Evolutionary conservation across 2,329 filamentous ascomycete genomes (phyloP).

Genomic region (Colletotrichum sp.): DNA sequence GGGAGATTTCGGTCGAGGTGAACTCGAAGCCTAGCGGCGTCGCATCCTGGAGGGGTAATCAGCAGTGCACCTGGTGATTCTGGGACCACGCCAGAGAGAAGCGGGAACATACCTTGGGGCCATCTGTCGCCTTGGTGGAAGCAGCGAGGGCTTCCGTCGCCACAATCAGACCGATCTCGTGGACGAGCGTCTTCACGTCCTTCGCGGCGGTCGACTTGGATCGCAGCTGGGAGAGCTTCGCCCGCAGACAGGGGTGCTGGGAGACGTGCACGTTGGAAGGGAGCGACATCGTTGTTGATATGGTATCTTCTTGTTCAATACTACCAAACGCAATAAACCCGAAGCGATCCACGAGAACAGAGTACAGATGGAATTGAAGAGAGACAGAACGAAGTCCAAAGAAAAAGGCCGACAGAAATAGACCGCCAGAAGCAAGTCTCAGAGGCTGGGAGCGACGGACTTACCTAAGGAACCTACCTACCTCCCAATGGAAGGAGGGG

Average conservation of each 20-base stretch:
- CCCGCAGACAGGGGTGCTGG: constrained; percentile 81
- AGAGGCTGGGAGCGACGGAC: background rate
- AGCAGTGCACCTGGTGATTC: background rate
- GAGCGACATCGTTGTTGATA: constrained; percentile 43
- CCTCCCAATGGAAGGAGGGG: constrained; percentile 3
- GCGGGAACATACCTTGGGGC: constrained; percentile 62
- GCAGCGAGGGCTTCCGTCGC: constrained; percentile 80
- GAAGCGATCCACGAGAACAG: background rate
- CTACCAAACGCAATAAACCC: background rate
- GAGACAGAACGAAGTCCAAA: background rate
- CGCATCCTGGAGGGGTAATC: constrained; percentile 59
- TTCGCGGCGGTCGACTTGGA: constrained; percentile 72
- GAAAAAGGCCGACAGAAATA: background rate
- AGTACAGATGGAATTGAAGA: background rate
- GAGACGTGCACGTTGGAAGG: constrained; percentile 78
- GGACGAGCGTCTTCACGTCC: constrained; percentile 81
- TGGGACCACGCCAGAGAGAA: background rate
- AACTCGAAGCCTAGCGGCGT: constrained; percentile 83
- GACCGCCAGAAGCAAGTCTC: background rate
- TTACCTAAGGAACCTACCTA: background rate
- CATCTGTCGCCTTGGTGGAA: constrained; percentile 60
- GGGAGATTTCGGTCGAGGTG: constrained; percentile 66
- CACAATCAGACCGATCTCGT: constrained; percentile 86
- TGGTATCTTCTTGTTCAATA: background rate
- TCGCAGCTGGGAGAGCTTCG: constrained; percentile 89